A percentile compares a stretch with the other conserved stretches of the same genome.
Evolutionary conservation across 805 yeast species (phyloP).

Genomic region (Priceomyces carsonii): DNA sequence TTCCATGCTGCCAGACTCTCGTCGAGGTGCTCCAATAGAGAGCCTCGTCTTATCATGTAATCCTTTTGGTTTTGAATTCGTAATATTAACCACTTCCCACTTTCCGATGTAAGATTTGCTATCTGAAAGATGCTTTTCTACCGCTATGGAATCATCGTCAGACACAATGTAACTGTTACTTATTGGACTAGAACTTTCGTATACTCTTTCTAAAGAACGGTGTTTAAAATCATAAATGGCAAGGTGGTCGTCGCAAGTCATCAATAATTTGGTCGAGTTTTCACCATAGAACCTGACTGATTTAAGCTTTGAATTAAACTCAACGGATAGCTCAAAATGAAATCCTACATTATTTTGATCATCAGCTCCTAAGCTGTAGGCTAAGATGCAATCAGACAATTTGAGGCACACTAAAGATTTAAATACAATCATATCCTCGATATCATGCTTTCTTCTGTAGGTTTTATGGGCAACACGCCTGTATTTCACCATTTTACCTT

Average conservation of each 20-base stretch:
- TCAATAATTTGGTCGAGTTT: not conserved
- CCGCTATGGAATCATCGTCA: no score
- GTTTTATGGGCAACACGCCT: conserved; percentile 3
- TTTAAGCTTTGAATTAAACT: conserved; percentile 2
- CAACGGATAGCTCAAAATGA: conserved; percentile 4
- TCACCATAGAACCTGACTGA: conserved; percentile 1
- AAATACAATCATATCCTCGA: not conserved
- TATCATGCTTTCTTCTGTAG: not conserved
- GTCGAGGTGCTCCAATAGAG: not conserved
- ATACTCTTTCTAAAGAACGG: conserved; percentile 5
- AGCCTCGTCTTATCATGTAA: not conserved
- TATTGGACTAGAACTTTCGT: not conserved
- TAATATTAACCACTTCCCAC: conserved; percentile 5
- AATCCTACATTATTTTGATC: not conserved
- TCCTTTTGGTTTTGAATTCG: conserved; percentile 13
- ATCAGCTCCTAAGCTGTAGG: conserved; percentile 1
- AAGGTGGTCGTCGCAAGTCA: conserved; percentile 7
- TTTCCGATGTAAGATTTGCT: no score
- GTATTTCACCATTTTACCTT: not conserved
- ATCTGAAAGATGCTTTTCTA: no score
- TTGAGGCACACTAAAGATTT: conserved; percentile 1
- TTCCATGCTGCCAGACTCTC: conserved; percentile 13
- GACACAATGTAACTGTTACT: no score
- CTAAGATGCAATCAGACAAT: conserved; percentile 1
- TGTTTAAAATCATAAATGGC: conserved; percentile 4